Base-by-base conservation (phyloP, 78 protist genomes). In the Guillardia theta region DNA sequence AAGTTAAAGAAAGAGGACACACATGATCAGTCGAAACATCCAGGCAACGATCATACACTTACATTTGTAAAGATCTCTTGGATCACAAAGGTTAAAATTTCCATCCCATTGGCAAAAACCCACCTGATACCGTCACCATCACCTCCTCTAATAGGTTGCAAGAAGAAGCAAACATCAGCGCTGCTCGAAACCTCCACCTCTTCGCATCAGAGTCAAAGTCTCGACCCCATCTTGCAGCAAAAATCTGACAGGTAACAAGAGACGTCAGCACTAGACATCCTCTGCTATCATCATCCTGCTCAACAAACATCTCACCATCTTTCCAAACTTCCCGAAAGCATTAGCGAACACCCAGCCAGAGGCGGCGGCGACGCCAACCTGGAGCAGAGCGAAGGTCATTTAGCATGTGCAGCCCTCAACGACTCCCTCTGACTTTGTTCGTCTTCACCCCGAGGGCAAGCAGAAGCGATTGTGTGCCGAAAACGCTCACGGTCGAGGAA, bases 391-490 rank as follows among this genome's bases (percentile, higher is more conserved):
- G 58, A 50, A 15, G 58, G 15, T 10, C 58, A n/a, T n/a, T n/a
- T n/a, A n/a, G n/a, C n/a, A n/a, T n/a, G n/a, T n/a, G n/a, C n/a
- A n/a, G n/a, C 70, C 27, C 4, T 58, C 70, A 58, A 3, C 27
- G 27, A 27, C 70, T 58, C 70, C 27, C 1, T 58, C 70, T 15
- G 27, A 33, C 83, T 24, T 24, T 70, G 50, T 78, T 37, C 30
- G 90, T 37, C 90, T 78, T 78, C 33, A 78, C 48, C 0, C 50
- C 90, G 43, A 78, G 90, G 43, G 90, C 90, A 4, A 78, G 90
- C 90, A 78, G 90, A 46, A 78, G 90, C 83, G 83, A 24, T 43
- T 70, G 83, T 6, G 83, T 70, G 36, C 83, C 83, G 83, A 70
- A 70, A 22, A 70, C 83, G 41, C 83, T 70, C 46, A 70, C 83